Base-by-base conservation (phyloP, 169 alveolate genomes). In the Plasmodium malariae region DNA sequence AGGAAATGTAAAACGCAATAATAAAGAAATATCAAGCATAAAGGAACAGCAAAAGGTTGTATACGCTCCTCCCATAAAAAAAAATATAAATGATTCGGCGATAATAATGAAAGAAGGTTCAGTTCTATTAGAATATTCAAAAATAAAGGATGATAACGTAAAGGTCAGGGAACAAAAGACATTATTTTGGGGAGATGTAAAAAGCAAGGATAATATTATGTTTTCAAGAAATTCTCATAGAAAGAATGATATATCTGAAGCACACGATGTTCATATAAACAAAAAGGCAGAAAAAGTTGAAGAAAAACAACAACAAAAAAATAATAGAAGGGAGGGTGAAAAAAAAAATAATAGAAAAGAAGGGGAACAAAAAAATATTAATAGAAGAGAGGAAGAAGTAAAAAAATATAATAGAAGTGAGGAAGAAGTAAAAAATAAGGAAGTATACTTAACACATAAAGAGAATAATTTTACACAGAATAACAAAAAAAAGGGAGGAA, bases 371-470 rank as follows among this genome's bases (percentile, higher is more conserved):
- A 45, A 45, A 45, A 45, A n/a, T n/a, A n/a, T n/a, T n/a, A n/a
- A n/a, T n/a, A n/a, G n/a, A n/a, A n/a, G n/a, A n/a, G n/a, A n/a
- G n/a, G n/a, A n/a, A n/a, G n/a, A n/a, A n/a, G n/a, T n/a, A n/a
- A n/a, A n/a, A n/a, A 68, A 40, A 40, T n/a, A n/a, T 40, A 68
- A 49, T 32, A 34, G 21, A 68, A 40, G n/a, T 40, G 59, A 28
- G 32, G 76, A 62, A 62, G 62, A 68, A 17, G 1, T 68, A 40
- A 68, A 68, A 19, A 68, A 49, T 30, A 54, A 45, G 14, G 14
- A 45, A 1, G 55, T 11, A 45, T 11, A 17, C 14, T 12, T 1
- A 11, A 45, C 5, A 45, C 9, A 68, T 68, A 21, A 30, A 5
- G 21, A 36, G 36, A 68, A 28, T 11, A 40, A 21, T 68, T 49